phyloP scores from a whole-genome alignment of 495 filamentous ascomycete species.

The Penicillium simplicissimum region DNA sequence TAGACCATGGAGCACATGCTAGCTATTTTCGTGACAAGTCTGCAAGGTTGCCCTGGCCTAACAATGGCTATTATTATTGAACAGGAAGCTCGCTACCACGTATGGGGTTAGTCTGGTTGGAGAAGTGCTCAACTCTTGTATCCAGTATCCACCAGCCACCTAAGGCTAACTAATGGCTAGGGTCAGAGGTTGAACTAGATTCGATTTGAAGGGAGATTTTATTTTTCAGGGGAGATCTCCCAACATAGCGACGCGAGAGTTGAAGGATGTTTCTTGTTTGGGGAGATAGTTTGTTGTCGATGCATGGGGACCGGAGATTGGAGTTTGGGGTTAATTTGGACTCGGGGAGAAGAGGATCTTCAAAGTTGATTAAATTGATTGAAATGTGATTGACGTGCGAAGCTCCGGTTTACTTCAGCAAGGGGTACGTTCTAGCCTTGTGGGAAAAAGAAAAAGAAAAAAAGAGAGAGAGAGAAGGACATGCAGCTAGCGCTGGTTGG shows the following conservation, averaged over 20 bases:
- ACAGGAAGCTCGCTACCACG: neutral
- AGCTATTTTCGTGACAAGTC: too few species aligned
- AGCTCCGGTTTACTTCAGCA: neutral
- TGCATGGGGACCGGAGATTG: neutral
- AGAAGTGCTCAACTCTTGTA: neutral
- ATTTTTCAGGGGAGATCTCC: constrained; percentile 6
- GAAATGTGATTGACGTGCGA: neutral
- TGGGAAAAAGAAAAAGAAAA: neutral
- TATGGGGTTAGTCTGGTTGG: neutral
- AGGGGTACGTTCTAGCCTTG: neutral
- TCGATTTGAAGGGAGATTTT: neutral
- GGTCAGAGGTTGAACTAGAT: neutral
- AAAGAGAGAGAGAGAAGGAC: too few species aligned
- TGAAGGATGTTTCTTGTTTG: neutral
- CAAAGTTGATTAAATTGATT: neutral
- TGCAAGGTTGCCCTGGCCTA: neutral
- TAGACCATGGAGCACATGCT: neutral
- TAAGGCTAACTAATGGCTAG: neutral
- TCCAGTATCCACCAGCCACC: too few species aligned
- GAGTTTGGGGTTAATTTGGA: too few species aligned
- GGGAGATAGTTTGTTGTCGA: neutral
- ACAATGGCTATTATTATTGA: neutral
- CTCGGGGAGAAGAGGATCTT: constrained; percentile 8
- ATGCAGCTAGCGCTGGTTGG: neutral
- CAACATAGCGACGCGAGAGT: neutral